Percentiles rank a stretch among this genome's conserved stretches.
Conservation (phyloP, 306 rosid species). For the Vigna nakashimae region DNA sequence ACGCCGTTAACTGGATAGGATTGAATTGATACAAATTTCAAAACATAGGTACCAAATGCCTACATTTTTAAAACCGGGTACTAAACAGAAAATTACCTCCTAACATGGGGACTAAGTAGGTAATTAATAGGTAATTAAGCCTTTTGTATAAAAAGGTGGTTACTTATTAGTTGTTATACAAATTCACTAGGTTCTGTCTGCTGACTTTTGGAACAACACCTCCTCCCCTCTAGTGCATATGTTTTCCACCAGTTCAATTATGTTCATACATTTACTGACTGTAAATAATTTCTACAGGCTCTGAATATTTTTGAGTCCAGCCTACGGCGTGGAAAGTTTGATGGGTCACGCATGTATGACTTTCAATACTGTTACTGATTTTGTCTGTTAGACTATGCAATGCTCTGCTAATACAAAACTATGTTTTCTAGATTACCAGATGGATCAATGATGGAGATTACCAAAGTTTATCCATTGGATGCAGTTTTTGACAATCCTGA, state of each 20-base stretch:
- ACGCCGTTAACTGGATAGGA: no score
- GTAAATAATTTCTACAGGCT: constrained; percentile 58
- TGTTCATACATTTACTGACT: constrained; percentile 41
- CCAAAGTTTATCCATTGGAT: constrained; percentile 93
- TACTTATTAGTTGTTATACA: constrained; percentile 57
- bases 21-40: no score
- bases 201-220: background rate
- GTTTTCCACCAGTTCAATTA: constrained; percentile 28
- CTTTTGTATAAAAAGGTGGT: constrained; percentile 46
- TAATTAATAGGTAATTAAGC: no score
- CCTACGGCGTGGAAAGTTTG: constrained; percentile 92
- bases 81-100: no score
- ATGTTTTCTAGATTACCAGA: constrained; percentile 78
- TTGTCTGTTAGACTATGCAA: constrained; percentile 25
- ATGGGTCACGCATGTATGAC: constrained; percentile 83
- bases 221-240: background rate
- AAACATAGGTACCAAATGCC: no score
- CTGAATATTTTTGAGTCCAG: constrained; percentile 95
- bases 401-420: constrained; percentile 39
- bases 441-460: constrained; percentile 90
- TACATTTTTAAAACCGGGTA: no score
- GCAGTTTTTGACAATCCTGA: constrained; percentile 93
- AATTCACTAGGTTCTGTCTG: background rate
- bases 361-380: constrained; percentile 34
- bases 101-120: no score